These are phyloP conservation scores for Picea abies DNA, from an alignment of 83 land plant genomes.

Conservation along the genomic window DNA sequence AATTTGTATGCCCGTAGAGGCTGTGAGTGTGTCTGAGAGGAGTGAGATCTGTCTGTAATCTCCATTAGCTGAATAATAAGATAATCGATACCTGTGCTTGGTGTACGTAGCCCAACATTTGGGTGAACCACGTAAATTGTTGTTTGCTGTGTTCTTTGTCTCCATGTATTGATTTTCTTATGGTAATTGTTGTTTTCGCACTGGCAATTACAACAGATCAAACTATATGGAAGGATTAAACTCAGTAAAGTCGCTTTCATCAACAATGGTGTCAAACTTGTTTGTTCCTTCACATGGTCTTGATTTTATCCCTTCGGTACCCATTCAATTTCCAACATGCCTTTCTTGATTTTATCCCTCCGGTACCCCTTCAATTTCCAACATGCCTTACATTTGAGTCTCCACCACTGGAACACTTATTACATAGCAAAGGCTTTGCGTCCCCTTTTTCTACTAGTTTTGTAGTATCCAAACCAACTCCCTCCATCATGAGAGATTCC, in stretches of 20 bases:
- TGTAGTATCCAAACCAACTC: conserved; percentile 77
- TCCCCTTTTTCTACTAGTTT: conserved; percentile 84
- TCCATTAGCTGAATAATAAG: too few relatives aligned
- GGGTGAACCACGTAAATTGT: too few relatives aligned
- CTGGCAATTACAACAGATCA: too few relatives aligned
- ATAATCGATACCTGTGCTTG: too few relatives aligned
- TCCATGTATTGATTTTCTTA: too few relatives aligned
- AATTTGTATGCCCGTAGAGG: too few relatives aligned
- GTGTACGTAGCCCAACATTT: too few relatives aligned
- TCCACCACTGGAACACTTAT: conserved; percentile 72
- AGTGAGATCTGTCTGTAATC: too few relatives aligned
- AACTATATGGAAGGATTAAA: conserved; percentile 62
- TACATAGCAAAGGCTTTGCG: conserved; percentile 82
- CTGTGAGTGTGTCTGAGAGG: too few relatives aligned
- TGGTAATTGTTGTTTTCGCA: too few relatives aligned
- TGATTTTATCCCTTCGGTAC: conserved; percentile 54
- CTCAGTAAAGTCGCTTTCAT: conserved; percentile 72
- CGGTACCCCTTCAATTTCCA: conserved; percentile 61
- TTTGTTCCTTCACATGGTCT: conserved; percentile 84
- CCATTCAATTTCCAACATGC: conserved; percentile 70
- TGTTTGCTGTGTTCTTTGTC: too few relatives aligned
- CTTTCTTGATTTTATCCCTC: too few relatives aligned
- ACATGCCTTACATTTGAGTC: conserved; percentile 66
- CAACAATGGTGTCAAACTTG: conserved; percentile 70
- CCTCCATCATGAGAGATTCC: conserved; percentile 51